Conservation (phyloP, 345 rosid genomes). For the Physaria fendleri region DNA sequence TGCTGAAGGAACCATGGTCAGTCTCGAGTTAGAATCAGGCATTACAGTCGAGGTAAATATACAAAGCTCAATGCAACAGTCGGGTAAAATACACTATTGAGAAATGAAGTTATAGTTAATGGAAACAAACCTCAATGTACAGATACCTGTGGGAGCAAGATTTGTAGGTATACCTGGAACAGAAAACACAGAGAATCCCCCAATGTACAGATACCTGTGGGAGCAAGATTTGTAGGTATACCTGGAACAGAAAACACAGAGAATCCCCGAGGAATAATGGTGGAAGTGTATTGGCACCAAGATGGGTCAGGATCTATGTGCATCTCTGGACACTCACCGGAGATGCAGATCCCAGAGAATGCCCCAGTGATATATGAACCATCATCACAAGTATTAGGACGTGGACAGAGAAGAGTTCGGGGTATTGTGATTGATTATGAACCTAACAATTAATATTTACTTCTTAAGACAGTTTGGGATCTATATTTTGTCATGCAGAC, state of each 20-base stretch:
- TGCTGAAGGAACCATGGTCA: slow-evolving; percentile 56
- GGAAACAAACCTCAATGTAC: slow-evolving; percentile 8
- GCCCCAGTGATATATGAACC: slow-evolving; percentile 19
- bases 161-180: slow-evolving; percentile 79
- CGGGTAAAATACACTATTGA: not conserved
- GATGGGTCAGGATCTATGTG: slow-evolving; percentile 75
- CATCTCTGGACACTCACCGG: slow-evolving; percentile 69
- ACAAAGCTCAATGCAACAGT: too few relatives aligned
- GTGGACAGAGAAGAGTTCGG: slow-evolving; percentile 22
- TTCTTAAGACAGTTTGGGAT: not conserved
- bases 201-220: slow-evolving; percentile 87
- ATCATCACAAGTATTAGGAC: slow-evolving; percentile 25
- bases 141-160: slow-evolving; percentile 83
- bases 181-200: slow-evolving; percentile 46
- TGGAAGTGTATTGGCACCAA: slow-evolving; percentile 85
- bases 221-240: slow-evolving; percentile 73
- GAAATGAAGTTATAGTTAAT: not conserved
- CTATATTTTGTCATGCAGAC: not conserved
- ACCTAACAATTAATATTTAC: not conserved
- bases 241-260: slow-evolving; percentile 59
- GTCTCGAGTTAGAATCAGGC: slow-evolving; percentile 61
- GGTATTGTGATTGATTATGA: slow-evolving; percentile 30
- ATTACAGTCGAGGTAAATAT: slow-evolving; percentile 47
- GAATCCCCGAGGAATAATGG: slow-evolving; percentile 70
- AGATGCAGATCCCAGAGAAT: slow-evolving; percentile 23